Conservation (phyloP, 345 rosid species). For the Brassica juncea region DNA sequence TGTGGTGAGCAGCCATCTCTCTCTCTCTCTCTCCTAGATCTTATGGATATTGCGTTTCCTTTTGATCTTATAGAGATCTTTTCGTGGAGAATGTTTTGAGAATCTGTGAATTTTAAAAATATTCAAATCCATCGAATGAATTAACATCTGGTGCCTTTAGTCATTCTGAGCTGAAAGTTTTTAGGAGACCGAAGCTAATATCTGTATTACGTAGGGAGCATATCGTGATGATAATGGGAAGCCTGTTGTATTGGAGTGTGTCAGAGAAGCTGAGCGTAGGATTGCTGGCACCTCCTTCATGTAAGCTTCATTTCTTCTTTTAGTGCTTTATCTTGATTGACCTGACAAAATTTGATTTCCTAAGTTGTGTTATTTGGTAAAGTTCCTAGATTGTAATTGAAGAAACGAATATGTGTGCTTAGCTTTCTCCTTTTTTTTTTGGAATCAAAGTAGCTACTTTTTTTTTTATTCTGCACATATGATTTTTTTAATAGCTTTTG, state of each 20-base stretch:
- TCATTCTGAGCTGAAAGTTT: no score
- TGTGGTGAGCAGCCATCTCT: slow-evolving; percentile 65
- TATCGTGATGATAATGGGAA: slow-evolving; percentile 96
- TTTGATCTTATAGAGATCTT: not conserved
- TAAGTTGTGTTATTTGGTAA: no score
- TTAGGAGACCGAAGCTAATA: no score
- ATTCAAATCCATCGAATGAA: not conserved
- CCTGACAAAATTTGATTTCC: no score
- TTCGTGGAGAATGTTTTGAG: not conserved
- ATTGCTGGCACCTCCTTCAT: slow-evolving; percentile 74
- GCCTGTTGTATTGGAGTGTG: slow-evolving; percentile 88
- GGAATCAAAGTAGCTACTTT: no score
- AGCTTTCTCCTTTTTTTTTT: no score
- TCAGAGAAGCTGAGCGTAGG: slow-evolving; percentile 88
- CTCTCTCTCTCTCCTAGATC: not conserved
- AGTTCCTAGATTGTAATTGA: no score
- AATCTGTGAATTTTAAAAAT: not conserved
- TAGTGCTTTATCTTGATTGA: no score
- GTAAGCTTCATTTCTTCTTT: slow-evolving; percentile 43
- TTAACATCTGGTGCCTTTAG: no score
- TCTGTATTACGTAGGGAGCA: slow-evolving; percentile 59
- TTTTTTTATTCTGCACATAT: not conserved
- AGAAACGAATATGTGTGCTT: no score
- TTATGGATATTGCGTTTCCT: not conserved
- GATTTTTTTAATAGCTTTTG: not conserved